Base-by-base conservation (phyloP, 768 basidiomycete species). In the Cytidiella melzeri region DNA sequence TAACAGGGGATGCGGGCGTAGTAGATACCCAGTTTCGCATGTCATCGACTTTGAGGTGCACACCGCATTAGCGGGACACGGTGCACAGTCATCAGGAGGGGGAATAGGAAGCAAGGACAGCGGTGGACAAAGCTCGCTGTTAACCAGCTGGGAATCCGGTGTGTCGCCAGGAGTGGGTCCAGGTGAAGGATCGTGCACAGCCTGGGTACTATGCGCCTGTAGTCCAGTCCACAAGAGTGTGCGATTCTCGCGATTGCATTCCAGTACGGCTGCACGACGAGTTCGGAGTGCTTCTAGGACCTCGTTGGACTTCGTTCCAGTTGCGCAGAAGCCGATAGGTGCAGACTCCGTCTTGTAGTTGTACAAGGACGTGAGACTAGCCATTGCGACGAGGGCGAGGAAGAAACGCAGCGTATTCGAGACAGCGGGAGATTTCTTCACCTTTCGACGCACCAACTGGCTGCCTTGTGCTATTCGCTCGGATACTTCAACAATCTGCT, bases 321-420 rank as follows among this genome's bases (percentile, higher is more conserved):
- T 65, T 54, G 87, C 80, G 60, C 90, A 92, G 65, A 80, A 92
- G 4, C 91, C 90, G 56, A 92, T 81, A 10, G 72, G 63, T 2
- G 81, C 69, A 4, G 89, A 89, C 56, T 85, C 80, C 11, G 56
- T 51, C 67, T 89, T 90, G 71, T 80, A 87, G 15, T 71, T 70
- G 57, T 72, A 55, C 18, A 72, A 66, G 19, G 18, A 51, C 13
- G 27, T 49, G 55, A 15, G 56, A 24, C 19, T 45, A 7, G 52
- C 47, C 20, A 57, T 20, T 26, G 65, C 60, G 20, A 74, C 50
- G 9, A 69, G 52, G 24, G 73, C 52, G 4, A 71, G 48, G 51
- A 71, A 50, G 45, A 51, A 28, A n/a, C 19, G 57, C 40, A 84
- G 19, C n/a, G 30, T 34, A 34, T 15, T 7, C 30, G 30, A 34